Percentiles rank a stretch among this genome's conserved stretches.
phyloP scores from a whole-genome alignment of 208 protist species.

The Crithidia bombi region DNA sequence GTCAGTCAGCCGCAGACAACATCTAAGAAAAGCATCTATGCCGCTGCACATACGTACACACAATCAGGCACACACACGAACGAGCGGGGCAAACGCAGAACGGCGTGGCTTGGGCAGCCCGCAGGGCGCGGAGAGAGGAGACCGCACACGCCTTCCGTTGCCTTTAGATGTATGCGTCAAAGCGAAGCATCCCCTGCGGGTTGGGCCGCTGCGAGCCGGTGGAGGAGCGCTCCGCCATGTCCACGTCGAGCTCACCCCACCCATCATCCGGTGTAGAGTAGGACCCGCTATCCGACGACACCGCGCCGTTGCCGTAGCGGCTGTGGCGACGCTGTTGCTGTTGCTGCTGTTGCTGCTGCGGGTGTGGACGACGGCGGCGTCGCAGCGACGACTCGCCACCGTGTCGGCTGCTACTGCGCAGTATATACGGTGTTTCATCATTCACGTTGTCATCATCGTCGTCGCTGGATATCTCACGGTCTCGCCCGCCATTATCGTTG shows the following conservation, averaged over 20 bases:
- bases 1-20: no score
- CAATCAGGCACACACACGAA: no score
- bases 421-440: slow-evolving; percentile 2
- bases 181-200: slow-evolving; percentile 23
- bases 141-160: neutral
- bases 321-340: neutral
- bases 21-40: no score
- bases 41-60: no score
- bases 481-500: neutral
- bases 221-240: slow-evolving; percentile 10
- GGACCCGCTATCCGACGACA: slow-evolving; percentile 1
- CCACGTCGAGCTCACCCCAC: slow-evolving; percentile 1
- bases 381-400: slow-evolving; percentile 13
- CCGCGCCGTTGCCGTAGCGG: neutral
- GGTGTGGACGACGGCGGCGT: neutral
- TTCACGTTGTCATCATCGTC: slow-evolving; percentile 1
- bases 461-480: neutral
- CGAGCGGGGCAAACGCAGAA: no score
- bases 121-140: no score
- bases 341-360: neutral
- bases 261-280: slow-evolving; percentile 2
- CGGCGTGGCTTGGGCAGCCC: no score
- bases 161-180: slow-evolving; percentile 47
- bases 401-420: slow-evolving; percentile 2
- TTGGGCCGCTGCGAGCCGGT: slow-evolving; percentile 23